Evolutionary conservation across 768 basidiomycete genomes (phyloP).

Genomic region (Kockovaella imperatae): DNA sequence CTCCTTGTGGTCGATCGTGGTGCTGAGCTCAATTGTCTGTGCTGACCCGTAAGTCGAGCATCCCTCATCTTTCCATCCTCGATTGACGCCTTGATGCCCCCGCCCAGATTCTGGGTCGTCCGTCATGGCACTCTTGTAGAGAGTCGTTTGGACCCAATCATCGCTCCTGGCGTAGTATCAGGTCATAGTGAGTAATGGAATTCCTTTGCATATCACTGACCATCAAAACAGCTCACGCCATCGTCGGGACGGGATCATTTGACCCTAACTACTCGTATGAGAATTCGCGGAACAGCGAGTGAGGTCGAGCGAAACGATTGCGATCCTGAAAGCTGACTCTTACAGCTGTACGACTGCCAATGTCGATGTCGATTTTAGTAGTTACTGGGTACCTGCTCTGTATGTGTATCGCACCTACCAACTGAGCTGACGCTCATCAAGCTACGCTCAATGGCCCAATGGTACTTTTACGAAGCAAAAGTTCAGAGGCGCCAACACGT

Average conservation of each 20-base stretch:
- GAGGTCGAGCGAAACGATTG: not conserved
- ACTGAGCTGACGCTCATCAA: not conserved
- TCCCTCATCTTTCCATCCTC: too few species aligned
- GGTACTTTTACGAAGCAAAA: constrained; percentile 1
- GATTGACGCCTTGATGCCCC: too few species aligned
- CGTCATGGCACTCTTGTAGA: constrained; percentile 5
- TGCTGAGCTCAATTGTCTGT: too few species aligned
- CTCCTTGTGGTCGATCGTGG: too few species aligned
- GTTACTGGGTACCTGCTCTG: constrained; percentile 29
- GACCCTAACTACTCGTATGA: constrained; percentile 11
- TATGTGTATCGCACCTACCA: constrained; percentile 4
- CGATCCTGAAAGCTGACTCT: not conserved
- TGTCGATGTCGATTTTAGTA: constrained; percentile 19
- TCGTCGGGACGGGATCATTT: constrained; percentile 23
- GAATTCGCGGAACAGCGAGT: constrained; percentile 53
- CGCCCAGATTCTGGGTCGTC: constrained; percentile 17
- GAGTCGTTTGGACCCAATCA: constrained; percentile 22
- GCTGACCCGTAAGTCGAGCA: too few species aligned
- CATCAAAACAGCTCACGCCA: constrained; percentile 15
- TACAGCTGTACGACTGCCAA: constrained; percentile 21
- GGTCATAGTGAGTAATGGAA: constrained; percentile 16
- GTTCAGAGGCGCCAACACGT: too few species aligned
- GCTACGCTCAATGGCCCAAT: not conserved
- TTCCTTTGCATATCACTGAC: not conserved
- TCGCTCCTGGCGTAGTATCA: constrained; percentile 17